Percentiles rank a stretch among this genome's conserved stretches.
Evolutionary conservation across 805 yeast species (phyloP).

Genomic region (Saturnispora hagleri): DNA sequence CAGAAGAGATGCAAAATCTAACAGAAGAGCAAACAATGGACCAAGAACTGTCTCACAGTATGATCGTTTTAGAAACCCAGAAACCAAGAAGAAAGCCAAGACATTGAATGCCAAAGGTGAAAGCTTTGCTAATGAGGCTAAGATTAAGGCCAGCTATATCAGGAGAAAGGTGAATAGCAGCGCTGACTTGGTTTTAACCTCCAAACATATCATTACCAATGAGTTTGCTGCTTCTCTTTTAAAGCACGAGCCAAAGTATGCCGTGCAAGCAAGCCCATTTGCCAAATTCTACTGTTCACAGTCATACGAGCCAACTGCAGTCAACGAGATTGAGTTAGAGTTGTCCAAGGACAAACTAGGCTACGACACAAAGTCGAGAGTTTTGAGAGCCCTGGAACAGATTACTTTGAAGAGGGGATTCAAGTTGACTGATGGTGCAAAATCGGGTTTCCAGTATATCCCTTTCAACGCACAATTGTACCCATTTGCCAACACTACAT

Average conservation of each 20-base stretch:
- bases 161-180: conserved; percentile 8
- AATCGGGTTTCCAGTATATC: conserved; percentile 10
- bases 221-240: conserved; percentile 9
- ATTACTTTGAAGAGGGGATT: conserved; percentile 19
- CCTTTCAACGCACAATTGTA: conserved; percentile 16
- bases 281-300: background rate
- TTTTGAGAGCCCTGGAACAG: conserved; percentile 23
- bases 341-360: conserved; percentile 21
- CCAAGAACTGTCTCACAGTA: conserved; percentile 13
- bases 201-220: background rate
- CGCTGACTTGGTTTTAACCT: background rate
- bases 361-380: conserved; percentile 21
- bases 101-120: conserved; percentile 10
- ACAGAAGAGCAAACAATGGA: background rate
- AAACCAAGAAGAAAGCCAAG: background rate
- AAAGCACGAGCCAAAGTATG: conserved; percentile 2
- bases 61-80: conserved; percentile 11
- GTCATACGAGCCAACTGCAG: background rate
- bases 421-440: conserved; percentile 12
- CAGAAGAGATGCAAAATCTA: conserved; percentile 1
- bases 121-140: conserved; percentile 8
- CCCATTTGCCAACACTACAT: conserved; percentile 21
- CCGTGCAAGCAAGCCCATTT: conserved; percentile 3
- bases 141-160: conserved; percentile 10
- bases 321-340: conserved; percentile 17